A percentile compares a stretch with the other conserved stretches of the same genome.
These are phyloP conservation scores for Backusella parvicylindrica DNA, from an alignment of 192 early-diverging fungal genomes.

Conservation along the genomic window DNA sequence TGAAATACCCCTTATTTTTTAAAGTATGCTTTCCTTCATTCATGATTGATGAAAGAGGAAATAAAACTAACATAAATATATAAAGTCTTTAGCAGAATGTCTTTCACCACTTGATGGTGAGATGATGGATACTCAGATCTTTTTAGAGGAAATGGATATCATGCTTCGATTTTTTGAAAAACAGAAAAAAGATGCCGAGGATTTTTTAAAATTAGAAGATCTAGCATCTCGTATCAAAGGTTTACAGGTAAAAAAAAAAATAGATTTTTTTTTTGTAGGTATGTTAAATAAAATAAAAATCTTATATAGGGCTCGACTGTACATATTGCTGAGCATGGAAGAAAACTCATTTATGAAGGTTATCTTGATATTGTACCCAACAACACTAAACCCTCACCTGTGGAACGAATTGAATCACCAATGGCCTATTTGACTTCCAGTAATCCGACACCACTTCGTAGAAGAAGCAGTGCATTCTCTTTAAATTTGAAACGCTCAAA, in stretches of 20 bases:
- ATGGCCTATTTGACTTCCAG: background rate
- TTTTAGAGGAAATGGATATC: background rate
- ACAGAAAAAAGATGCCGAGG: slow-evolving; percentile 15
- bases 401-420: background rate
- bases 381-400: background rate
- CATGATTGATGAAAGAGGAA: background rate
- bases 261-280: background rate
- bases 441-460: background rate
- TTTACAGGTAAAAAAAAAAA: slow-evolving; percentile 9
- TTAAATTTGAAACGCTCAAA: background rate
- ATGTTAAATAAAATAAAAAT: background rate
- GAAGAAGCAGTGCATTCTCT: slow-evolving; percentile 13
- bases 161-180: slow-evolving; percentile 13
- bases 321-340: background rate
- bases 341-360: slow-evolving; percentile 23
- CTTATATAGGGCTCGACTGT: background rate
- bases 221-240: slow-evolving; percentile 17
- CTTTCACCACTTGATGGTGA: background rate
- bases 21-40: background rate
- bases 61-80: background rate
- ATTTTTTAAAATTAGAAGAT: slow-evolving; percentile 14
- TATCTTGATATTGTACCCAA: slow-evolving; percentile 9
- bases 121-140: background rate
- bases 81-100: slow-evolving; percentile 3
- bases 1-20: slow-evolving; percentile 18